A percentile compares a stretch with the other conserved stretches of the same genome.
These are phyloP conservation scores for Bigelowiella natans DNA, from an alignment of 78 protist species.

Conservation along the genomic window DNA sequence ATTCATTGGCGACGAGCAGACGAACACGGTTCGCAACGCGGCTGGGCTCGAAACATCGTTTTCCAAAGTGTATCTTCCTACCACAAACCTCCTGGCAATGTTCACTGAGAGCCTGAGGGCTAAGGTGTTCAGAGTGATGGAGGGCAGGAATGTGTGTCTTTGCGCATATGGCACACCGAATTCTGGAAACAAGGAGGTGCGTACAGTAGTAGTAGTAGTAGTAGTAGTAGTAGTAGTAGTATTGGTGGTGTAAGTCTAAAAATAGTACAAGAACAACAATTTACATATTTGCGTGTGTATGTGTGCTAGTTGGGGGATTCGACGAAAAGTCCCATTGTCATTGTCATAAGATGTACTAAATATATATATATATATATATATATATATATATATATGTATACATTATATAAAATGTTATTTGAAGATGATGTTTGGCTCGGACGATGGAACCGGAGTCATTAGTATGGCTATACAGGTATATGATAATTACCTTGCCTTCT, in stretches of 20 bases:
- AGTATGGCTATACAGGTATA: no score
- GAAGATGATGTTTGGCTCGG: no score
- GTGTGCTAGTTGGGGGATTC: no score
- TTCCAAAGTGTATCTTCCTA: neutral
- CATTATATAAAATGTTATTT: no score
- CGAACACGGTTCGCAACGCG: neutral
- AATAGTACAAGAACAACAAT: neutral
- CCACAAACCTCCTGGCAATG: neutral
- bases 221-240: neutral
- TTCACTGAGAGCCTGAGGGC: neutral
- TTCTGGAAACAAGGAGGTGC: neutral
- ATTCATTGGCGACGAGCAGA: neutral
- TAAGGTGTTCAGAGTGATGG: neutral
- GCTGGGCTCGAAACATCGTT: neutral
- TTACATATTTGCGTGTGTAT: neutral
- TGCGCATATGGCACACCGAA: neutral
- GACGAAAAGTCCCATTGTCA: no score
- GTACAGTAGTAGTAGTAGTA: neutral
- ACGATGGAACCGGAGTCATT: no score
- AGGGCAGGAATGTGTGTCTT: neutral
- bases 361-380: no score
- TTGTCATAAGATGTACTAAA: no score
- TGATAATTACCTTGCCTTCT: no score
- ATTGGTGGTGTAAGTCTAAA: neutral
- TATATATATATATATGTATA: no score